A percentile compares a stretch with the other conserved stretches of the same genome.
Conservation (phyloP, 164 flowering plant genomes). For the Stephania japonica region DNA sequence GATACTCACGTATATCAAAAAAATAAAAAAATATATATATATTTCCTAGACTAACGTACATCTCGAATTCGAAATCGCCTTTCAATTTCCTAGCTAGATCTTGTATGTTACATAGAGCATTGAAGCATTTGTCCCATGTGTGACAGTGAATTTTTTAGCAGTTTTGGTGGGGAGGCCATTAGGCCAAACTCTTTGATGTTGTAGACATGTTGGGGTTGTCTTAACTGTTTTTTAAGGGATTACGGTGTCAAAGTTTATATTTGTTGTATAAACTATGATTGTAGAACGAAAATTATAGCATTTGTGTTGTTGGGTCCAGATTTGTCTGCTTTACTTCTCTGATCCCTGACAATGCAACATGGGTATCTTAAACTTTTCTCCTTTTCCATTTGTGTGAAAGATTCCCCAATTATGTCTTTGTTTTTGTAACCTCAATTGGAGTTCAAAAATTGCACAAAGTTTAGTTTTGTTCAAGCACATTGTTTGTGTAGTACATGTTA, state of each 20-base stretch:
- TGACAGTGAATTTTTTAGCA: not conserved
- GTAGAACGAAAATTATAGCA: too few species aligned
- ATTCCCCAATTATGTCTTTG: not conserved
- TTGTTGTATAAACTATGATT: too few species aligned
- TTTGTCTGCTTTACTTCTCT: not conserved
- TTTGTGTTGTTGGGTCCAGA: not conserved
- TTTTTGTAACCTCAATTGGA: not conserved
- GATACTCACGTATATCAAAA: too few species aligned
- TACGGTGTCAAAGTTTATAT: too few species aligned
- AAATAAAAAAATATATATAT: too few species aligned
- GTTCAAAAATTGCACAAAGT: not conserved
- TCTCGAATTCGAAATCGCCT: not conserved
- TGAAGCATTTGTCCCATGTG: not conserved
- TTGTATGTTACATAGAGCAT: not conserved
- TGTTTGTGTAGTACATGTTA: not conserved
- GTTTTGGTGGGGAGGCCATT: not conserved
- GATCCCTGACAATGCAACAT: not conserved
- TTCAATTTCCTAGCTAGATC: not conserved
- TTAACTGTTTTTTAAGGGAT: too few species aligned
- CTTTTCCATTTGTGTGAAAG: not conserved
- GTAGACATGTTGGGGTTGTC: too few species aligned
- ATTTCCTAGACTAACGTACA: not conserved
- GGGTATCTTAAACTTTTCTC: not conserved
- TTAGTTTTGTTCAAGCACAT: not conserved
- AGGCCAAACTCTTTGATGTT: too few species aligned